phyloP scores from a whole-genome alignment of 306 rosid genomes.

The Calophaca sinica region DNA sequence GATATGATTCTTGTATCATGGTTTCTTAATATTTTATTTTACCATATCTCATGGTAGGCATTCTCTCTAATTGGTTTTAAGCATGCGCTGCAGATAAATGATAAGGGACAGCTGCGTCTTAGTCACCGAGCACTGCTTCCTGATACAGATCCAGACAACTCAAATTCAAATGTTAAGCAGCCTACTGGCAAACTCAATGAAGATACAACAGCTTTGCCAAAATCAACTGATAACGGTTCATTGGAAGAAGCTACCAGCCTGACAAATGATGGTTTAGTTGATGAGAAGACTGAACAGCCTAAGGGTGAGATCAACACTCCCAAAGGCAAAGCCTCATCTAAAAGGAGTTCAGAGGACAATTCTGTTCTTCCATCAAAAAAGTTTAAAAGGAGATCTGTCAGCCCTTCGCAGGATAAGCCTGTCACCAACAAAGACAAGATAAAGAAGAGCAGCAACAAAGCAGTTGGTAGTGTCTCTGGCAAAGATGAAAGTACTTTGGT shows the following conservation, averaged over 20 bases:
- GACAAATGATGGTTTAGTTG: slow-evolving; percentile 40
- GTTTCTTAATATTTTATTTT: slow-evolving; percentile 35
- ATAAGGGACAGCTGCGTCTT: slow-evolving; percentile 94
- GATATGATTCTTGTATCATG: slow-evolving; percentile 9
- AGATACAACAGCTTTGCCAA: slow-evolving; percentile 5
- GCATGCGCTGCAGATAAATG: slow-evolving; percentile 74
- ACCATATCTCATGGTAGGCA: background rate
- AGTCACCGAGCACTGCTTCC: slow-evolving; percentile 89
- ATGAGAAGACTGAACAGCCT: slow-evolving; percentile 51
- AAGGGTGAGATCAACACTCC: slow-evolving; percentile 49
- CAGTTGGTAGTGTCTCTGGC: slow-evolving; percentile 47
- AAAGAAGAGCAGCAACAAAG: slow-evolving; percentile 57
- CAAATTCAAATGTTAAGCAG: slow-evolving; percentile 53
- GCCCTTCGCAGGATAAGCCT: slow-evolving; percentile 56
- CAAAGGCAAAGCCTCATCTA: slow-evolving; percentile 52
- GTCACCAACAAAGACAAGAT: slow-evolving; percentile 57
- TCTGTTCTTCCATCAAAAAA: slow-evolving; percentile 64
- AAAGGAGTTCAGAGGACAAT: slow-evolving; percentile 54
- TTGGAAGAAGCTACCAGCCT: slow-evolving; percentile 31
- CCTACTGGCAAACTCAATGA: slow-evolving; percentile 51
- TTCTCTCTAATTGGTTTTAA: slow-evolving; percentile 33
- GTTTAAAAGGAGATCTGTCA: slow-evolving; percentile 62
- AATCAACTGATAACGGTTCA: slow-evolving; percentile 37
- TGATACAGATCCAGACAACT: slow-evolving; percentile 58
- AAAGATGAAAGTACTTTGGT: slow-evolving; percentile 69